Conservation (phyloP, 176 grass and related monocot genomes). For the Avena insularis region DNA sequence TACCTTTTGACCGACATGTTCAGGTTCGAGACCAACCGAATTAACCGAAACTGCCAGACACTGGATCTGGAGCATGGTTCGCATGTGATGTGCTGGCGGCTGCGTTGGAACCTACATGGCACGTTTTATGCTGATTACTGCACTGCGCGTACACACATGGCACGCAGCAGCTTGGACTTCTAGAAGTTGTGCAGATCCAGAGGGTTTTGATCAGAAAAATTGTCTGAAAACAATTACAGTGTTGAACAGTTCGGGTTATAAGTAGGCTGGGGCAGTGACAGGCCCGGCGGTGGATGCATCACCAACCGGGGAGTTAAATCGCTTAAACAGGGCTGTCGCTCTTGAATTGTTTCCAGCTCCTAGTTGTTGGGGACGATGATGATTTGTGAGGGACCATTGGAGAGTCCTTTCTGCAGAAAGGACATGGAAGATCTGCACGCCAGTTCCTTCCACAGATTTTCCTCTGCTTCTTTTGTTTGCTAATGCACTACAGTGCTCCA, state of each 20-base stretch:
- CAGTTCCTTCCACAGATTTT: slow-evolving; percentile 28
- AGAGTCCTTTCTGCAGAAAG: slow-evolving; percentile 16
- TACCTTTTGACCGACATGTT: neutral
- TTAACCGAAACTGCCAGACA: neutral
- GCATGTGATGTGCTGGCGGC: neutral
- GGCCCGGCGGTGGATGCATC: slow-evolving; percentile 28
- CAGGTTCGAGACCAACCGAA: neutral
- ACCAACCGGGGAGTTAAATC: slow-evolving; percentile 39
- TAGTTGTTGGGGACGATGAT: neutral
- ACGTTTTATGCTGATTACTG: neutral
- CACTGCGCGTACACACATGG: neutral
- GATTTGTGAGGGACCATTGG: neutral
- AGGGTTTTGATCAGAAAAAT: neutral
- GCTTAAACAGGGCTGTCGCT: slow-evolving; percentile 42
- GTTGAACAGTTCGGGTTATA: neutral
- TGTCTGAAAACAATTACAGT: neutral
- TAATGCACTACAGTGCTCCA: neutral
- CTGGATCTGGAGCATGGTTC: neutral
- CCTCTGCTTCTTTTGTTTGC: slow-evolving; percentile 40
- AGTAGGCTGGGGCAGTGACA: slow-evolving; percentile 32
- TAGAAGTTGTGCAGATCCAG: neutral
- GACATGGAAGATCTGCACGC: slow-evolving; percentile 34
- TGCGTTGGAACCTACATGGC: neutral
- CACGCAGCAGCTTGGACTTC: neutral
- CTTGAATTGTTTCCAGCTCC: slow-evolving; percentile 4